phyloP scores from a whole-genome alignment of 176 grass and related monocot species.

The Pharus latifolius region DNA sequence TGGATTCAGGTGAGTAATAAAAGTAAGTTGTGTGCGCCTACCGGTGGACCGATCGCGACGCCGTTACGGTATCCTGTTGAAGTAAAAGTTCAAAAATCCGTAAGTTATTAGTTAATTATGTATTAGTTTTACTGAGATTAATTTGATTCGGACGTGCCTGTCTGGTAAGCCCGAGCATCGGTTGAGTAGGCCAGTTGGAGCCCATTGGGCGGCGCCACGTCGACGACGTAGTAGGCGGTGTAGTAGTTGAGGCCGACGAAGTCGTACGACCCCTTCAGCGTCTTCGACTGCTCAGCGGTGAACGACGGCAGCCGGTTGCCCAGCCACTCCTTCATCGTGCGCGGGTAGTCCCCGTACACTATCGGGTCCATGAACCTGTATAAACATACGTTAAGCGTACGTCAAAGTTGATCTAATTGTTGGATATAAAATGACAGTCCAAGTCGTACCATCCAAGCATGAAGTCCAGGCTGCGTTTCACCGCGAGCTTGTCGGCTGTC shows the following conservation, averaged over 20 bases:
- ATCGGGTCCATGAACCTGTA: conserved; percentile 67
- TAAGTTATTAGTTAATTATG: no score
- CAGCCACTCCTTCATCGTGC: conserved; percentile 35
- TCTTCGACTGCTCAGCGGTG: conserved; percentile 13
- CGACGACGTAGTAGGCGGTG: conserved; percentile 30
- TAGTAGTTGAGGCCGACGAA: conserved; percentile 85
- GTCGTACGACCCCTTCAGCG: conserved; percentile 42
- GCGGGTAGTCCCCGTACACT: conserved; percentile 55
- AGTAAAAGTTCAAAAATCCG: no score
- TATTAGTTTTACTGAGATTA: no score
- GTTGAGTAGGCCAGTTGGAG: conserved; percentile 7
- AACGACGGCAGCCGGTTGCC: conserved; percentile 61
- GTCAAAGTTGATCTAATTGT: no score
- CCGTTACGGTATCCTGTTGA: conserved; percentile 14
- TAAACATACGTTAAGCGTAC: neutral
- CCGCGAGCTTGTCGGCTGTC: conserved; percentile 17
- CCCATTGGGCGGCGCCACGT: neutral
- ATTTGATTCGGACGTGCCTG: neutral
- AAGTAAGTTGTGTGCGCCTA: neutral
- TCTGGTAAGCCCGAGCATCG: conserved; percentile 33
- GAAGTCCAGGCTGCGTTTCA: conserved; percentile 53
- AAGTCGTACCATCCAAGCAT: conserved; percentile 54
- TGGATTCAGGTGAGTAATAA: no score
- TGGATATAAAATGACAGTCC: no score
- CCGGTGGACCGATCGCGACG: conserved; percentile 11